Conservation (phyloP, 257 asterid species). For the Jaltomata sinuosa region DNA sequence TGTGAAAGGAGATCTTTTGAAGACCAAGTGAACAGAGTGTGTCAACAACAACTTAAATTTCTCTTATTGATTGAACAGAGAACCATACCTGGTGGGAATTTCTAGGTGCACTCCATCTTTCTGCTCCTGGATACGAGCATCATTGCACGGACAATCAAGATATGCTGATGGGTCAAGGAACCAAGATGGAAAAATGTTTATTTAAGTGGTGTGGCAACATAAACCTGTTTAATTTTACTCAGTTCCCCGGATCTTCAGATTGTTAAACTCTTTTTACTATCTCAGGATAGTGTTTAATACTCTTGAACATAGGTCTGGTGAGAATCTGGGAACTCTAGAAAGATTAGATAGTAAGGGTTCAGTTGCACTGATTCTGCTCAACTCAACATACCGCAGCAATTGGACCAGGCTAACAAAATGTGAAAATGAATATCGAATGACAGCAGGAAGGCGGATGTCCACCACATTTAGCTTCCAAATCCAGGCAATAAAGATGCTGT, state of each 20-base stretch:
- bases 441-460: background rate
- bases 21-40: background rate
- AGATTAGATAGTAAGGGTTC: background rate
- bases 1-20: background rate
- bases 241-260: constrained; percentile 21
- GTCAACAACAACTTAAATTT: constrained; percentile 16
- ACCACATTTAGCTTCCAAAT: background rate
- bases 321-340: constrained; percentile 39
- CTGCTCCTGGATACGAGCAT: background rate
- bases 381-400: background rate
- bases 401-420: background rate
- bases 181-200: constrained; percentile 38
- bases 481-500: background rate
- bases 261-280: constrained; percentile 38
- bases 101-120: constrained; percentile 25
- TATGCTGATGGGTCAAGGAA: constrained; percentile 35
- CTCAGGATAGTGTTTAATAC: constrained; percentile 42
- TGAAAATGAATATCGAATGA: background rate
- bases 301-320: constrained; percentile 21
- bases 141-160: constrained; percentile 38
- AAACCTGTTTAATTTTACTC: constrained; percentile 34
- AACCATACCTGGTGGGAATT: constrained; percentile 24
- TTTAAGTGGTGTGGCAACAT: constrained; percentile 25
- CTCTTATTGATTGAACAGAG: constrained; percentile 21
- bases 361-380: background rate